Conservation (phyloP, 495 filamentous ascomycete genomes). For the Thermochaetoides thermophila region DNA sequence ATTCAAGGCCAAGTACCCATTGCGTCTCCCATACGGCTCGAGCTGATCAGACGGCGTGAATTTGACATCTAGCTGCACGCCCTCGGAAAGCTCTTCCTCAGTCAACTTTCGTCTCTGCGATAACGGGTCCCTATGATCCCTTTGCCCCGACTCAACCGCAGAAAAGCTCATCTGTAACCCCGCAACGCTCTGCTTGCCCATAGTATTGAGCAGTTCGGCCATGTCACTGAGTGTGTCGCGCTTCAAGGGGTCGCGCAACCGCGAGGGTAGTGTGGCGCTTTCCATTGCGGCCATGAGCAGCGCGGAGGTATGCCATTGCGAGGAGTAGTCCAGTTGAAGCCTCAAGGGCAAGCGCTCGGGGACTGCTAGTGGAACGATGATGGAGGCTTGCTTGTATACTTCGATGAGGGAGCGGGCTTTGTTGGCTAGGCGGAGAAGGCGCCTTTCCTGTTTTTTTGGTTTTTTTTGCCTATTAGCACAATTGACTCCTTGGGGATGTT, state of each 20-base stretch:
- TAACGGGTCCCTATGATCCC: too few relatives aligned
- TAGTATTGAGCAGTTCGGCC: slow-evolving; percentile 55
- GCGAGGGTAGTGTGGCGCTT: slow-evolving; percentile 60
- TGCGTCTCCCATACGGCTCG: slow-evolving; percentile 5
- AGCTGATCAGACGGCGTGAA: slow-evolving; percentile 16
- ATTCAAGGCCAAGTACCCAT: slow-evolving; percentile 6
- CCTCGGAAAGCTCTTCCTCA: slow-evolving; percentile 11
- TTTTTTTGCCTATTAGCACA: background rate
- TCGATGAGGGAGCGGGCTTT: slow-evolving; percentile 52
- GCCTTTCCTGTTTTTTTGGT: slow-evolving; percentile 27
- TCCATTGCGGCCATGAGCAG: slow-evolving; percentile 68
- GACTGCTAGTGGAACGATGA: slow-evolving; percentile 65
- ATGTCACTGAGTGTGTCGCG: slow-evolving; percentile 45
- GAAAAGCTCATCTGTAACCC: slow-evolving; percentile 45
- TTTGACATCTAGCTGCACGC: slow-evolving; percentile 13
- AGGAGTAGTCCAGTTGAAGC: slow-evolving; percentile 47
- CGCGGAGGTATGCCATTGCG: slow-evolving; percentile 69
- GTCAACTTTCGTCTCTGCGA: slow-evolving; percentile 4
- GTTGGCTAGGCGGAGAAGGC: slow-evolving; percentile 42
- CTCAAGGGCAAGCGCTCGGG: slow-evolving; percentile 45
- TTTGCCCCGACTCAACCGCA: too few relatives aligned
- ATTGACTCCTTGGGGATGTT: too few relatives aligned
- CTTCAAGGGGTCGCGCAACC: slow-evolving; percentile 41
- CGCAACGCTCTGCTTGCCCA: slow-evolving; percentile 68
- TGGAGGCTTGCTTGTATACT: slow-evolving; percentile 51